Evolutionary conservation across 371 early-diverging fungal species (phyloP), one percentile per base, ranked within the genome.

Genomic region (Capillidium heterosporum): DNA sequence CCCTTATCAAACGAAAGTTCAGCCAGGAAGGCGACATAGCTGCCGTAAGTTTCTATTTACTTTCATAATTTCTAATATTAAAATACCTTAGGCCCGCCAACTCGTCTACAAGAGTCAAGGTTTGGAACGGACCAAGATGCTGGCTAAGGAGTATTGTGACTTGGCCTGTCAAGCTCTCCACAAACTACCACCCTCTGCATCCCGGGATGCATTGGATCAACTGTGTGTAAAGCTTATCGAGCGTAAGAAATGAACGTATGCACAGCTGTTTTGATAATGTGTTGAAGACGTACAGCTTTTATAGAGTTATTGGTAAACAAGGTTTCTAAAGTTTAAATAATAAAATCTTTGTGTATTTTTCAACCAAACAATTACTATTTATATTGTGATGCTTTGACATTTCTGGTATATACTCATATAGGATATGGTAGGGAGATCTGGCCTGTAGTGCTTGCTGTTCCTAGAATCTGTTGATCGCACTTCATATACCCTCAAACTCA

Each of bases 1-100:
- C 80, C 8, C 64, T 91, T 48, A 87, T 93, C 48, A 83, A 86
- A 49, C 84, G 95, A 39, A 82, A 85, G 59, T 95, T 95, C 64
- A 59, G 71, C 15, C 53, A 69, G 10, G 63, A 73, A 31, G 84
- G 80, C 3, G 85, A 86, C 63, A 75, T 71, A 3, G 74, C 78
- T 55, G 68, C 61, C 64, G 80, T 75, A 63, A 56, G 23, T 48
- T 53, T 50, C 23, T 63, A 32, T 27, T 42, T 39, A 40, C 17
- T 56, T 40, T 19, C 50, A 39, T 43, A 40, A 53, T 15, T 10
- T 24, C 17, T n/a, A 28, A 35, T 35, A 19, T 17, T 27, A 31
- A 19, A 13, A 54, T 27, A 28, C 32, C 2, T 17, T 64, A 76
- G 76, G 79, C 85, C 31, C 74, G 82, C 67, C 65, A 73, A 24